Conservation (phyloP, 2,329 filamentous ascomycete genomes). For the Trichoderma sp. region DNA sequence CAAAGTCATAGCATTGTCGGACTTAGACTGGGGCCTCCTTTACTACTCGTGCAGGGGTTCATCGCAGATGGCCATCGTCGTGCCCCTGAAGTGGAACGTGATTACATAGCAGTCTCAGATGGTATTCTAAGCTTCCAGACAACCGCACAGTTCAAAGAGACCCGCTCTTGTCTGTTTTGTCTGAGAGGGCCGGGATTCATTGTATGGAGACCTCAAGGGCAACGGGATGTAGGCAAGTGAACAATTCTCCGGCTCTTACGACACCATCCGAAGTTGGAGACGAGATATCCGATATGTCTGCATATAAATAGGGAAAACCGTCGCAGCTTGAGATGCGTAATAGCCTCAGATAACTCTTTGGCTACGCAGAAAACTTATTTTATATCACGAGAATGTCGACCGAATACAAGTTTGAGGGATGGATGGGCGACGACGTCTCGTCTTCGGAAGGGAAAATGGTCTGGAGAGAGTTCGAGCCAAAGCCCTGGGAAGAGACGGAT, state of each 20-base stretch:
- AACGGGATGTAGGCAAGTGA: not conserved
- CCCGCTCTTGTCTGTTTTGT: not conserved
- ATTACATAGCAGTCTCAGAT: not conserved
- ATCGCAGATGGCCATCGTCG: not conserved
- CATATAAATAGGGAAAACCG: slow-evolving; percentile 1
- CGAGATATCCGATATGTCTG: not conserved
- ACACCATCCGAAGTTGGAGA: not conserved
- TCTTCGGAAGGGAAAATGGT: slow-evolving; percentile 55
- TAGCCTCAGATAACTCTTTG: not conserved
- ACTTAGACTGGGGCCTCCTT: not conserved
- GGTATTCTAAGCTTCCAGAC: not conserved
- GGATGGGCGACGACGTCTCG: slow-evolving; percentile 49
- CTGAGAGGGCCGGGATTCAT: not conserved
- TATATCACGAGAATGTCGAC: slow-evolving; percentile 33
- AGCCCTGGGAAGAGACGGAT: slow-evolving; percentile 67
- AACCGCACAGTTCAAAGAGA: not conserved
- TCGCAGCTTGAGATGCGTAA: not conserved
- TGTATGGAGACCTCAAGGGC: too few relatives aligned
- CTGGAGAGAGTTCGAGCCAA: slow-evolving; percentile 61
- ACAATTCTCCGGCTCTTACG: not conserved
- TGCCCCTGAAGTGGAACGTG: not conserved
- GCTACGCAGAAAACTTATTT: not conserved
- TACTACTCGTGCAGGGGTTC: not conserved
- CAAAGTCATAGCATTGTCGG: not conserved
- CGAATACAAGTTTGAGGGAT: slow-evolving; percentile 54